Percentiles rank a stretch among this genome's conserved stretches.
These are phyloP conservation scores for Aspergillus coremiiformis DNA, from an alignment of 495 filamentous ascomycete genomes.

Conservation along the genomic window DNA sequence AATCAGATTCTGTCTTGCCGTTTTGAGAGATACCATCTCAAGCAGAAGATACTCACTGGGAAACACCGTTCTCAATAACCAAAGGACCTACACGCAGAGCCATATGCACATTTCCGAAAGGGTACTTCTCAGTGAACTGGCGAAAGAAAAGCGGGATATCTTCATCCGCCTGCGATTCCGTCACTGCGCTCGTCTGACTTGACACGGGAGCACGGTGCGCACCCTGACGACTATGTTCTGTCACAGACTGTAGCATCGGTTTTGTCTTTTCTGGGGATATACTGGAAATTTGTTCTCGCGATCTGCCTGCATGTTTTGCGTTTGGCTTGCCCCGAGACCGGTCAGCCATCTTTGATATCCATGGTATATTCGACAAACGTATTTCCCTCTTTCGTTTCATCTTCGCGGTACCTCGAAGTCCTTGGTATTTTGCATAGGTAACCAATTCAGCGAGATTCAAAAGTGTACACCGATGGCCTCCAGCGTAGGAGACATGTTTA, in stretches of 20 bases:
- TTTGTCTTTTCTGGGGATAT: neutral
- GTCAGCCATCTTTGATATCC: neutral
- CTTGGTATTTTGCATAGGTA: slow-evolving; percentile 20
- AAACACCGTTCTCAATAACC: slow-evolving; percentile 35
- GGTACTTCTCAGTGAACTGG: slow-evolving; percentile 21
- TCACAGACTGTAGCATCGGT: neutral
- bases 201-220: neutral
- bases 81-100: slow-evolving; percentile 35
- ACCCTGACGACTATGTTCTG: neutral
- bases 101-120: slow-evolving; percentile 35
- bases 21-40: neutral
- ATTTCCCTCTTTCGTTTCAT: neutral
- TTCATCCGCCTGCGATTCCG: slow-evolving; percentile 10
- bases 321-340: neutral
- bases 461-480: slow-evolving; percentile 11
- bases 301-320: neutral
- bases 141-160: slow-evolving; percentile 29
- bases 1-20: neutral
- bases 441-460: slow-evolving; percentile 14
- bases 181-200: neutral
- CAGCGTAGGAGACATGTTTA: slow-evolving; percentile 1
- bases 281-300: neutral
- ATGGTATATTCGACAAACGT: neutral
- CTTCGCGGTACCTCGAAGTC: slow-evolving; percentile 1
- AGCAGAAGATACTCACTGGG: slow-evolving; percentile 8